A percentile compares a stretch with the other conserved stretches of the same genome.
phyloP scores from a whole-genome alignment of 2,329 filamentous ascomycete species.

The Claviceps digitariae region DNA sequence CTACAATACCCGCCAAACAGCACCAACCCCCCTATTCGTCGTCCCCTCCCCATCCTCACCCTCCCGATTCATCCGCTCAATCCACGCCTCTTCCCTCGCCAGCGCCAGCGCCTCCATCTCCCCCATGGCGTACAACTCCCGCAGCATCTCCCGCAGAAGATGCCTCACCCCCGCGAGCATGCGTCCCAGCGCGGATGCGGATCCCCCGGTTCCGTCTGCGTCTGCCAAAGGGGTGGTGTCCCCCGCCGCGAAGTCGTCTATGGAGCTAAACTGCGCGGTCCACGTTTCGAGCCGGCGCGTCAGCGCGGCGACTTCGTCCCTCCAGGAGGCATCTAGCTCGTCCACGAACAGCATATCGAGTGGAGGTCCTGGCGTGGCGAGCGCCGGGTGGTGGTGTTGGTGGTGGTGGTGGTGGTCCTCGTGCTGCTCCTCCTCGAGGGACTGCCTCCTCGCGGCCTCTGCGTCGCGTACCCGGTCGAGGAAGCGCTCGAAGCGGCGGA shows the following conservation, averaged over 20 bases:
- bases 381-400: too few species aligned
- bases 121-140: conserved; percentile 49
- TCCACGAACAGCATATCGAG: conserved; percentile 34
- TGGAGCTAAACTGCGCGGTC: conserved; percentile 31
- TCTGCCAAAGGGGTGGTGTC: conserved; percentile 4
- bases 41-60: conserved; percentile 22
- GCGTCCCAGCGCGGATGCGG: conserved; percentile 25
- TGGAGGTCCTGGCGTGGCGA: too few species aligned
- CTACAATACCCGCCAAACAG: conserved; percentile 31
- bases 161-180: conserved; percentile 33
- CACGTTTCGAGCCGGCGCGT: conserved; percentile 41
- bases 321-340: conserved; percentile 44
- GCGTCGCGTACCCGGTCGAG: conserved; percentile 32
- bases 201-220: conserved; percentile 6
- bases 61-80: conserved; percentile 37
- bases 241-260: conserved; percentile 21
- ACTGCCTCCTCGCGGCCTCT: conserved; percentile 27
- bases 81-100: conserved; percentile 43
- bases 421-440: conserved; percentile 15
- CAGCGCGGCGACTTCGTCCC: conserved; percentile 40
- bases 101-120: conserved; percentile 45
- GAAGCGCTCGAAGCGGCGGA: conserved; percentile 48
- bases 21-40: conserved; percentile 26
- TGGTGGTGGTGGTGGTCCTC: too few species aligned
- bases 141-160: conserved; percentile 45